These are phyloP conservation scores for Nymphaea colorata DNA, from an alignment of 164 flowering plant species.

Conservation along the genomic window DNA sequence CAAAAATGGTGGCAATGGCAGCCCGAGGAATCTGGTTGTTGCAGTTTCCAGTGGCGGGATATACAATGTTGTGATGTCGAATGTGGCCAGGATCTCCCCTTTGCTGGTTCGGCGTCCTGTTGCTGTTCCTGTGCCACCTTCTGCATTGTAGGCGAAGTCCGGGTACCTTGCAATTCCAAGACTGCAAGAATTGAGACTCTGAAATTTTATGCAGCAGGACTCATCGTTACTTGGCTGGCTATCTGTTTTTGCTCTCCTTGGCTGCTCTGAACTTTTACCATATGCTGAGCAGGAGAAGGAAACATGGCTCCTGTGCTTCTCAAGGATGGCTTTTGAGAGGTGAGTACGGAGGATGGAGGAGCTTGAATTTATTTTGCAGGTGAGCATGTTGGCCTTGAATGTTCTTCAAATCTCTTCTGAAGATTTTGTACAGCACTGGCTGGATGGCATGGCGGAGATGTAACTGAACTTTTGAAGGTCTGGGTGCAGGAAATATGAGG, in stretches of 20 bases:
- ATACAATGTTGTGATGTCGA: constrained; percentile 43
- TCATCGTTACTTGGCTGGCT: constrained; percentile 12
- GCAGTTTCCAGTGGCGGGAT: constrained; percentile 62
- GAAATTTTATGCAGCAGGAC: constrained; percentile 37
- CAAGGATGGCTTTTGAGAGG: constrained; percentile 5
- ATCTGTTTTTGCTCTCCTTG: constrained; percentile 11
- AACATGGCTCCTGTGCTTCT: constrained; percentile 7
- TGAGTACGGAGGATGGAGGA: constrained; percentile 5
- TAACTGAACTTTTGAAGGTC: not conserved
- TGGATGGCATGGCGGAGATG: not conserved
- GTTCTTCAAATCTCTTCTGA: not conserved
- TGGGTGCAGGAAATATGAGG: not conserved
- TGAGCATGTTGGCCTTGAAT: not conserved
- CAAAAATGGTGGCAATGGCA: constrained; percentile 88
- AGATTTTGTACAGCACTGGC: too few relatives aligned
- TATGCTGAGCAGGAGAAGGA: constrained; percentile 8
- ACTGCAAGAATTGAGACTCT: constrained; percentile 50
- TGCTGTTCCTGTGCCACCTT: constrained; percentile 70
- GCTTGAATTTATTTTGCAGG: not conserved
- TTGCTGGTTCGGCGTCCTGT: constrained; percentile 12
- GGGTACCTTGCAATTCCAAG: constrained; percentile 83
- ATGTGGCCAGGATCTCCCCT: constrained; percentile 26
- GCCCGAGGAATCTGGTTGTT: constrained; percentile 72
- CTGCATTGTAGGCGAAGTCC: constrained; percentile 61
- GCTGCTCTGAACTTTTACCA: constrained; percentile 16